Evolutionary conservation across 805 yeast species (phyloP).

Genomic region (Kluyveromyces lactis): DNA sequence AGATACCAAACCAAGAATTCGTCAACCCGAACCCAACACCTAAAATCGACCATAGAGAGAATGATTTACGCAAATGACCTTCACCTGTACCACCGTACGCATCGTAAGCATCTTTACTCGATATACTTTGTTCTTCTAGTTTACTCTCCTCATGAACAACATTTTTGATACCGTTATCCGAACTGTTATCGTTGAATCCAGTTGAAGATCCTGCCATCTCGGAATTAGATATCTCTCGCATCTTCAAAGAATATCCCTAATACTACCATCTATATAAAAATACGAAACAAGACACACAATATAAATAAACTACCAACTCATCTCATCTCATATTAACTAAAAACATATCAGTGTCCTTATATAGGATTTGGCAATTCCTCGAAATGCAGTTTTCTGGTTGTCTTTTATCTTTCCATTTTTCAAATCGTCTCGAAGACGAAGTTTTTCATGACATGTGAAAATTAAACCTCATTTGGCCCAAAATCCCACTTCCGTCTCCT

Average conservation of each 20-base stretch:
- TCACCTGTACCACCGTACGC: conserved; percentile 15
- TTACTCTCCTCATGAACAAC: background rate
- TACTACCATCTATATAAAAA: no score
- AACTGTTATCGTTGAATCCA: conserved; percentile 1
- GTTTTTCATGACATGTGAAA: no score
- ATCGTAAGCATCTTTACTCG: background rate
- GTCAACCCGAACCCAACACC: conserved; percentile 59
- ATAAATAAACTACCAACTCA: no score
- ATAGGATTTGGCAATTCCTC: no score
- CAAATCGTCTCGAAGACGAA: no score
- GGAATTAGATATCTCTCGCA: background rate
- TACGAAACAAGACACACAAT: no score
- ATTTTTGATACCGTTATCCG: background rate
- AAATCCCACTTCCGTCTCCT: no score
- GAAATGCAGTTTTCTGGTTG: no score
- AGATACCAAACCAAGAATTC: conserved; percentile 57
- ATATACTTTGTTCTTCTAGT: conserved; percentile 1
- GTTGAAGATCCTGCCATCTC: background rate
- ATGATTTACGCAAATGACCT: conserved; percentile 32
- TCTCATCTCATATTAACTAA: no score
- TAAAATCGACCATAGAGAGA: conserved; percentile 41
- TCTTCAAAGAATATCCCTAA: background rate
- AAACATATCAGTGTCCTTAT: no score
- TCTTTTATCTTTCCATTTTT: no score
- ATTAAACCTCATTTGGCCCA: no score